Percentiles rank a stretch among this genome's conserved stretches.
These are phyloP conservation scores for Colletotrichum lindemuthianum DNA, from an alignment of 2,329 filamentous ascomycete genomes.

Conservation along the genomic window DNA sequence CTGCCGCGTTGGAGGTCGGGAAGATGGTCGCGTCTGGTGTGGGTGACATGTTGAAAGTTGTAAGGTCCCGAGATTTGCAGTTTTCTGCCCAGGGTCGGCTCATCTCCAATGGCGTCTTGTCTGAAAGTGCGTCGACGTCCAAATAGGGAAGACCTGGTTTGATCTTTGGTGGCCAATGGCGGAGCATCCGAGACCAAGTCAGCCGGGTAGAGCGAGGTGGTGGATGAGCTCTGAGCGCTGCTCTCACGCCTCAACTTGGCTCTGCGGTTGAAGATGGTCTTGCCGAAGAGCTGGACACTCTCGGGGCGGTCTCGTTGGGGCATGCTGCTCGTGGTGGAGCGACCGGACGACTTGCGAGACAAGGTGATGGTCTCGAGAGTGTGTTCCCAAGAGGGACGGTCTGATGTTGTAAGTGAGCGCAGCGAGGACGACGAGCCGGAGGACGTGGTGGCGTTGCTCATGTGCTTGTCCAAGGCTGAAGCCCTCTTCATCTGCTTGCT, in stretches of 20 bases:
- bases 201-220: conserved; percentile 59
- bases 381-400: conserved; percentile 59
- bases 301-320: conserved; percentile 65
- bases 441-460: conserved; percentile 59
- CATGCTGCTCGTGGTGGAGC: conserved; percentile 64
- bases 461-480: conserved; percentile 58
- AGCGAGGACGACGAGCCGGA: conserved; percentile 65
- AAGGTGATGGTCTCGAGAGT: conserved; percentile 58
- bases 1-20: conserved; percentile 52
- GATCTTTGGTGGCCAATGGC: conserved; percentile 51
- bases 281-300: conserved; percentile 68
- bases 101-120: conserved; percentile 32
- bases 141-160: conserved; percentile 62
- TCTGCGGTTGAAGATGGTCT: conserved; percentile 67
- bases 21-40: conserved; percentile 62
- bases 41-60: conserved; percentile 73
- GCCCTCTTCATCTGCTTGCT: conserved; percentile 68
- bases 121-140: conserved; percentile 56
- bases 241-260: conserved; percentile 62
- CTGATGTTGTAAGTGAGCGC: conserved; percentile 57
- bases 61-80: conserved; percentile 70
- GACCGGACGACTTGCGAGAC: conserved; percentile 65
- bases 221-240: conserved; percentile 58
- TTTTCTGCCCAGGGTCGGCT: conserved; percentile 46
- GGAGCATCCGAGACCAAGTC: conserved; percentile 52